Percentiles rank a stretch among this genome's conserved stretches.
Conservation (phyloP, 2,329 filamentous ascomycete species). For the Penicillium hordei region DNA sequence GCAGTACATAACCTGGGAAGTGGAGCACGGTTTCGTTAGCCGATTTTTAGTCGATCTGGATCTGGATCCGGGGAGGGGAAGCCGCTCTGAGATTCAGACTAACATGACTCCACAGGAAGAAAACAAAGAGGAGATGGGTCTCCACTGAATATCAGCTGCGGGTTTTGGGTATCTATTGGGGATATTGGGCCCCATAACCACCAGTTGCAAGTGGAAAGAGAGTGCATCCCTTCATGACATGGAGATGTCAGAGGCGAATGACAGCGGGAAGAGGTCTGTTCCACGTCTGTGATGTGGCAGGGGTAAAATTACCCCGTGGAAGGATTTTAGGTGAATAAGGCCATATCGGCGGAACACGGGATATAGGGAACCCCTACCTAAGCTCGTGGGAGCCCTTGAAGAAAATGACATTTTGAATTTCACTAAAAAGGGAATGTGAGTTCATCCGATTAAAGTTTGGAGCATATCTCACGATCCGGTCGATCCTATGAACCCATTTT, state of each 20-base stretch:
- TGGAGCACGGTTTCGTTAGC: constrained; percentile 9
- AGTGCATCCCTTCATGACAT: neutral
- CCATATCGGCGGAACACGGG: neutral
- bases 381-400: constrained; percentile 1
- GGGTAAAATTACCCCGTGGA: neutral
- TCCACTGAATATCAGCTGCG: constrained; percentile 5
- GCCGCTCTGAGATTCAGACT: neutral
- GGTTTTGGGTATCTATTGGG: constrained; percentile 4
- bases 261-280: neutral
- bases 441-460: neutral
- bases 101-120: neutral
- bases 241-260: neutral
- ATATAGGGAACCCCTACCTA: neutral
- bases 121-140: neutral
- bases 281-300: neutral
- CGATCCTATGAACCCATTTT: constrained; percentile 4
- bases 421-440: neutral
- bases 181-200: neutral
- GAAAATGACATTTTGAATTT: neutral
- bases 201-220: neutral
- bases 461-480: neutral
- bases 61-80: constrained; percentile 1
- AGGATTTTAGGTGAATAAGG: neutral
- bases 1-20: neutral
- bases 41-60: constrained; percentile 14